phyloP scores from a whole-genome alignment of 148 eudicot genomes.

The Selenicereus undatus region DNA sequence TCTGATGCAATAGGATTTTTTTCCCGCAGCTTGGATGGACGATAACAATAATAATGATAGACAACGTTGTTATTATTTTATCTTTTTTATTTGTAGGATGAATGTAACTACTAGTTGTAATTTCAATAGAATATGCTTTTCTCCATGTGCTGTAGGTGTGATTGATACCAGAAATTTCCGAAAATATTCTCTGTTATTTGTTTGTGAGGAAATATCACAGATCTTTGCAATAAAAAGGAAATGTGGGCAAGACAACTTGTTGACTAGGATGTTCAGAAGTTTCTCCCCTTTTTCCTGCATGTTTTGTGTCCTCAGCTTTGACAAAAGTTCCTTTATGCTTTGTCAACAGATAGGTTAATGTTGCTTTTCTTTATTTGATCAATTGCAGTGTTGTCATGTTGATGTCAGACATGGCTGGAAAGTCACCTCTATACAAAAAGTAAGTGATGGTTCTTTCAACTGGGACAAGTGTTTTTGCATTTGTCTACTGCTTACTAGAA shows the following conservation, averaged over 20 bases:
- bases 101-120: background rate
- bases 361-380: slow-evolving; percentile 10
- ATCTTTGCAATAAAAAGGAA: background rate
- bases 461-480: background rate
- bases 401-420: slow-evolving; percentile 90
- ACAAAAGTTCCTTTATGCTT: background rate
- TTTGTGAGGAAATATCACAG: background rate
- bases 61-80: too few species aligned
- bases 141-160: background rate
- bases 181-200: background rate
- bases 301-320: background rate
- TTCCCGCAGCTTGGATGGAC: too few species aligned
- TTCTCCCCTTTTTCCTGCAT: background rate
- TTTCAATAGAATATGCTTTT: background rate
- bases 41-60: too few species aligned
- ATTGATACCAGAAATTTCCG: background rate
- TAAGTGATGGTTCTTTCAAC: slow-evolving; percentile 29
- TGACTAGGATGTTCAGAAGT: background rate
- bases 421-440: slow-evolving; percentile 82
- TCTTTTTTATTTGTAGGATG: background rate
- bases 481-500: background rate
- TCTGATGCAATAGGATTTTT: too few species aligned
- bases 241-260: background rate
- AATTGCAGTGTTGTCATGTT: slow-evolving; percentile 75
- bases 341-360: too few species aligned